Evolutionary conservation across 495 filamentous ascomycete species (phyloP).

Genomic region (Mycothermus thermophilus): DNA sequence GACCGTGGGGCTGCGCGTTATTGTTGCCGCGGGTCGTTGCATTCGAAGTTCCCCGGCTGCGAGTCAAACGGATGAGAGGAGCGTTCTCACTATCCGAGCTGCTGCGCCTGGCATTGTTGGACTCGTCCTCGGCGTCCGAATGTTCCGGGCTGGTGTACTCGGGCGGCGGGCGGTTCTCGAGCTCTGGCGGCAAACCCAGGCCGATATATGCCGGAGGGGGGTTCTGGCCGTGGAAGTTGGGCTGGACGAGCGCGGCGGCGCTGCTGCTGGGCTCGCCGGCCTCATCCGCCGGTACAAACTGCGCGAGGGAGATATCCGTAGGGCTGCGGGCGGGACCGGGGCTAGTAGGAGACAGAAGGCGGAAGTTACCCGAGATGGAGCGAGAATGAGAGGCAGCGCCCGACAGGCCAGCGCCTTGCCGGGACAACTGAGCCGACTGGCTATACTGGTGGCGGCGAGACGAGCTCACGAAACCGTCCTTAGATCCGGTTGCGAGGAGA

Average conservation of each 20-base stretch:
- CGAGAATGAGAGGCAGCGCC: constrained; percentile 37
- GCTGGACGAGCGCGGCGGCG: constrained; percentile 17
- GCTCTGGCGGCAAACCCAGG: constrained; percentile 21
- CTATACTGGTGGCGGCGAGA: constrained; percentile 38
- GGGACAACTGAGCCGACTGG: constrained; percentile 31
- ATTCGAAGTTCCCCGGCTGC: constrained; percentile 31
- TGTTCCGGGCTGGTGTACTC: constrained; percentile 61
- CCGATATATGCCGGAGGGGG: constrained; percentile 19
- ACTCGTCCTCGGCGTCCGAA: constrained; percentile 28
- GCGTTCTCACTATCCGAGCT: constrained; percentile 34
- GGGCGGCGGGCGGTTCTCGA: constrained; percentile 44
- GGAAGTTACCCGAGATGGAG: constrained; percentile 45
- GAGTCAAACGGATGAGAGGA: constrained; percentile 23
- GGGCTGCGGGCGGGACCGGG: constrained; percentile 82
- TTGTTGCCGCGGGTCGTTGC: constrained; percentile 8
- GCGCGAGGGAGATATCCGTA: constrained; percentile 91
- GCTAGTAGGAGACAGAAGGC: constrained; percentile 59
- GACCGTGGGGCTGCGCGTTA: constrained; percentile 5
- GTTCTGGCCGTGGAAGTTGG: constrained; percentile 19
- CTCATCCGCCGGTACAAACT: constrained; percentile 57
- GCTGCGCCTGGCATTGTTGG: constrained; percentile 36
- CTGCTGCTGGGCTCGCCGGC: constrained; percentile 58
- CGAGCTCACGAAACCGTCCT: constrained; percentile 46
- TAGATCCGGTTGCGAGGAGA: constrained; percentile 66
- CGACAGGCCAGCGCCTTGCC: constrained; percentile 15